Evolutionary conservation across 305 asterid species (phyloP), one percentile per base, ranked within the genome.

Genomic region (Fraxinus latifolia): DNA sequence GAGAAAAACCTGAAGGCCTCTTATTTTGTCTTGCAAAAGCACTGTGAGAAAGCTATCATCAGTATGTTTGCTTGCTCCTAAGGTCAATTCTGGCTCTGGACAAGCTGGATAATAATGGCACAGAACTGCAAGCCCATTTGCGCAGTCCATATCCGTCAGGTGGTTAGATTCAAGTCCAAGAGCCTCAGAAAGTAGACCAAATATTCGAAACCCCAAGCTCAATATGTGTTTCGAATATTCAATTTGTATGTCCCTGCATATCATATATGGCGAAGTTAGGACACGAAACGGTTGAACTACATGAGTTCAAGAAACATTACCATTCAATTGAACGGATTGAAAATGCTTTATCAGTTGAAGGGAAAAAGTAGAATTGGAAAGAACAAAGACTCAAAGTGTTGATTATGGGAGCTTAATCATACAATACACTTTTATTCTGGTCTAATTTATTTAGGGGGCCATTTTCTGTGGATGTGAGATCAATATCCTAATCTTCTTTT

Each of bases 101-200:
- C 91, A 90, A 15, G 90, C 81, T 29, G 93, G 90, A 79, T 88
- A 90, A 87, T 87, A 88, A 70, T 90, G 91, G 55, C 84, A 87
- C 73, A 83, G 36, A 34, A 90, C 83, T 3, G 85, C 19, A 23
- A 88, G 89, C 15, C 91, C 91, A 1, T 84, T 34, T 3, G 85
- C 83, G 37, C 93, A 88, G 1, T 78, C 90, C 88, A 88, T 87
- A 77, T 90, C 89, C 0, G 2, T 27, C 11, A 90, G 85, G 17
- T 83, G 88, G 31, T 74, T 83, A 7, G 79, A 6, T 76, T 90
- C 86, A 23, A 88, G 89, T 1, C 90, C 88, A 19, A 87, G 91
- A 81, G 86, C 84, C 86, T 87, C 89, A 1, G 93, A 90, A 5
- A 90, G 87, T 27, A 90, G 65, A 5, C 81, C 86, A 36, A 90